A percentile compares a stretch with the other conserved stretches of the same genome.
These are phyloP conservation scores for Rhizopus sp. DNA, from an alignment of 371 early-diverging fungal genomes.

Conservation along the genomic window DNA sequence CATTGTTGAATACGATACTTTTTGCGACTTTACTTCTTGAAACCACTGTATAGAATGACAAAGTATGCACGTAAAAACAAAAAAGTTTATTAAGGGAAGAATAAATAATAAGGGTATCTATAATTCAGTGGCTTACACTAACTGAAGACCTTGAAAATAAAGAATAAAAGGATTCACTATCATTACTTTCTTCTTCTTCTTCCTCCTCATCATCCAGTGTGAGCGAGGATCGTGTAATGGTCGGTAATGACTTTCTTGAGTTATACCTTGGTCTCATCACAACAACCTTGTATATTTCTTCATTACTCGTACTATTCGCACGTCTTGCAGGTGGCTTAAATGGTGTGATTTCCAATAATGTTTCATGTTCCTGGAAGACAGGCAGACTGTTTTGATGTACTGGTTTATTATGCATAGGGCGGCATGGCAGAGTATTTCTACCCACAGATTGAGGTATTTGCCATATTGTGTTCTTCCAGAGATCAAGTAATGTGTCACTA, in stretches of 20 bases:
- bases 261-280: constrained; percentile 12
- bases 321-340: constrained; percentile 7
- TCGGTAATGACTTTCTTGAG: constrained; percentile 8
- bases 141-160: not conserved
- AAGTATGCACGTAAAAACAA: not conserved
- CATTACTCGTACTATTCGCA: constrained; percentile 5
- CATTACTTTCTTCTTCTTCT: not conserved
- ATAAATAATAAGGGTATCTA: not conserved
- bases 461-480: constrained; percentile 17
- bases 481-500: constrained; percentile 13
- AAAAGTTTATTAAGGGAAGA: not conserved
- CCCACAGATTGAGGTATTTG: constrained; percentile 1
- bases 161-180: not conserved
- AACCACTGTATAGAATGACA: constrained; percentile 14
- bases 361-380: constrained; percentile 15
- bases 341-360: constrained; percentile 15
- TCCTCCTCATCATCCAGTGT: not conserved
- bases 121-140: not conserved
- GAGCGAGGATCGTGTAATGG: not conserved
- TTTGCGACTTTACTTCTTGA: constrained; percentile 19
- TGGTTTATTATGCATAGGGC: constrained; percentile 5
- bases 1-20: no score
- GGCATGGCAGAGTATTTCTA: constrained; percentile 18
- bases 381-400: constrained; percentile 15
- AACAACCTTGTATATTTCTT: constrained; percentile 17